These are phyloP conservation scores for Mortierella sp. DNA, from an alignment of 371 early-diverging fungal genomes.

Conservation along the genomic window DNA sequence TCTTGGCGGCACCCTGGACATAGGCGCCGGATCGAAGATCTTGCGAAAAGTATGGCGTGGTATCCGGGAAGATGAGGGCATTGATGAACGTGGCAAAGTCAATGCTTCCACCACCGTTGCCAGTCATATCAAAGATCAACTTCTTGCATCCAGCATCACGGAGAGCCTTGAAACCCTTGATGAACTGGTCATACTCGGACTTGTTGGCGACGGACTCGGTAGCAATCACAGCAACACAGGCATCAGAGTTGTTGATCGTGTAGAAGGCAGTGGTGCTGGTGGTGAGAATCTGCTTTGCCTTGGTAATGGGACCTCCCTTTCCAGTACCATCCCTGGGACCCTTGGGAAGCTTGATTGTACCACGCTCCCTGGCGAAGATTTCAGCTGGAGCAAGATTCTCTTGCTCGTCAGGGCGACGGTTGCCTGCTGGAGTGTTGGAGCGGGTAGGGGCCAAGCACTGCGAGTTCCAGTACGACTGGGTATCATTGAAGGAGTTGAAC, in stretches of 20 bases:
- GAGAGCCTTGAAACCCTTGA: conserved; percentile 25
- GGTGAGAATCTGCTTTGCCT: conserved; percentile 11
- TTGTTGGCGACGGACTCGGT: conserved; percentile 9
- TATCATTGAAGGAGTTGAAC: conserved; percentile 24
- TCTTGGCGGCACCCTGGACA: conserved; percentile 12
- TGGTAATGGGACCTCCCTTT: conserved; percentile 1
- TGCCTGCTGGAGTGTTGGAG: conserved; percentile 4
- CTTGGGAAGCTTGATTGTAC: conserved; percentile 7
- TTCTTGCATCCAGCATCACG: conserved; percentile 34
- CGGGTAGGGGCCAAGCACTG: conserved; percentile 17
- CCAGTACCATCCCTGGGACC: not conserved
- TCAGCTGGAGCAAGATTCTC: conserved; percentile 6
- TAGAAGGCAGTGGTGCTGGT: conserved; percentile 27
- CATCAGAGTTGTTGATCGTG: conserved; percentile 15
- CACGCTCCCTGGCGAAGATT: conserved; percentile 18
- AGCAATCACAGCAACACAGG: conserved; percentile 33
- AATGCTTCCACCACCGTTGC: conserved; percentile 34
- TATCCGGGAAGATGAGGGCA: conserved; percentile 26
- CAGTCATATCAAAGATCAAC: conserved; percentile 34
- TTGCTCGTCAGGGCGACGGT: not conserved
- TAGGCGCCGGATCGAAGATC: conserved; percentile 19
- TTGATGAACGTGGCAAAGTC: conserved; percentile 39
- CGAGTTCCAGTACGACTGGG: conserved; percentile 28
- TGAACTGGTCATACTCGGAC: conserved; percentile 8
- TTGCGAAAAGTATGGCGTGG: conserved; percentile 22